Evolutionary conservation across 768 basidiomycete genomes (phyloP).

Genomic region (Mycena rebaudengoi): DNA sequence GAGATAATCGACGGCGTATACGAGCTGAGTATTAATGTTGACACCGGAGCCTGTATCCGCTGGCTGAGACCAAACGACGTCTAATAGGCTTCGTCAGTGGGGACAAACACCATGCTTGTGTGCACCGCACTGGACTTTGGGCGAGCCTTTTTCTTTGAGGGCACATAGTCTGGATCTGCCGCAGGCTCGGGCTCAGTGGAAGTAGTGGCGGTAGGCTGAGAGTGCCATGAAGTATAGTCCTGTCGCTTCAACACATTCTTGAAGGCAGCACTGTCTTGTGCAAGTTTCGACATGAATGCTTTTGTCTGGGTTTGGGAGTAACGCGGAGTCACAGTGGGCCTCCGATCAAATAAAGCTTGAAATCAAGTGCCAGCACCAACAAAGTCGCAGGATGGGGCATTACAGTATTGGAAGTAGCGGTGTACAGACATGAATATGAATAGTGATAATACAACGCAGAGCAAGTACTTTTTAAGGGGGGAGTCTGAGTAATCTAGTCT

Average conservation of each 20-base stretch:
- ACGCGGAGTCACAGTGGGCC: background rate
- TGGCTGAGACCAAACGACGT: slow-evolving; percentile 86
- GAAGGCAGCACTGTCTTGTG: slow-evolving; percentile 77
- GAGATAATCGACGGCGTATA: slow-evolving; percentile 83
- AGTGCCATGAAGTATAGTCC: slow-evolving; percentile 81
- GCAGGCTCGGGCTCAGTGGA: slow-evolving; percentile 31
- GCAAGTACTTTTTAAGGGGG: no score
- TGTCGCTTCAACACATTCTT: slow-evolving; percentile 70
- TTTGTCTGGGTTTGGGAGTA: no score
- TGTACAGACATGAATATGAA: no score
- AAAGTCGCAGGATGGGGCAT: no score
- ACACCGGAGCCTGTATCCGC: slow-evolving; percentile 83
- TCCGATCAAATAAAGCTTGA: background rate
- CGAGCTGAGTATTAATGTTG: slow-evolving; percentile 88
- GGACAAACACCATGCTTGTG: slow-evolving; percentile 19
- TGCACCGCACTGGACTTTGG: slow-evolving; percentile 68
- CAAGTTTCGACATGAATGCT: slow-evolving; percentile 71
- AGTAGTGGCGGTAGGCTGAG: slow-evolving; percentile 55
- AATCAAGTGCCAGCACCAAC: background rate
- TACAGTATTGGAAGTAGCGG: no score
- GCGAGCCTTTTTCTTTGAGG: slow-evolving; percentile 63
- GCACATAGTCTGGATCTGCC: slow-evolving; percentile 38
- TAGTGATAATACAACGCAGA: no score
- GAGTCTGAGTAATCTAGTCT: no score
- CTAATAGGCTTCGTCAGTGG: slow-evolving; percentile 45